These are phyloP conservation scores for Logfia minima DNA, from an alignment of 129 eudicot genomes.

Conservation along the genomic window DNA sequence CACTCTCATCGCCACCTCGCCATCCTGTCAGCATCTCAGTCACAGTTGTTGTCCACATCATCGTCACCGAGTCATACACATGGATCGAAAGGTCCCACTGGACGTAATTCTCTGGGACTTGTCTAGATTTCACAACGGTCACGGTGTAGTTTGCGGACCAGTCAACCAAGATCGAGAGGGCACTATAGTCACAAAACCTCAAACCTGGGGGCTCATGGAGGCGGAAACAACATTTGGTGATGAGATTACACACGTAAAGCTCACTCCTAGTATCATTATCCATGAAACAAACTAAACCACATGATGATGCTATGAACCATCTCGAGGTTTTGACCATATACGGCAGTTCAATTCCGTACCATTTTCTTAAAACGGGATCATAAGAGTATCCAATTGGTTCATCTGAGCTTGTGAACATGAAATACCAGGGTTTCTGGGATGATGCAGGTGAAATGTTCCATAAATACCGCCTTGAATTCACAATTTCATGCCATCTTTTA, in stretches of 20 bases:
- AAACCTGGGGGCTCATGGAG: conserved; percentile 66
- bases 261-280: conserved; percentile 68
- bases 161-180: conserved; percentile 69
- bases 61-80: conserved; percentile 58
- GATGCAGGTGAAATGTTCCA: conserved; percentile 52
- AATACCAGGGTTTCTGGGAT: conserved; percentile 88
- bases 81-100: conserved; percentile 93
- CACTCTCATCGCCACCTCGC: conserved; percentile 94
- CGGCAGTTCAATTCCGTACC: conserved; percentile 91
- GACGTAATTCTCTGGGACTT: conserved; percentile 71
- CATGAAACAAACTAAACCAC: conserved; percentile 91
- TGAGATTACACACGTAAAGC: conserved; percentile 80
- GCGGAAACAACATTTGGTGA: conserved; percentile 51
- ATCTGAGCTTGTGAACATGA: conserved; percentile 87
- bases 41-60: conserved; percentile 61
- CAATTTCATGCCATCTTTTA: conserved; percentile 84
- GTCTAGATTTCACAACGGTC: conserved; percentile 74
- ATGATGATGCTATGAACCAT: conserved; percentile 81
- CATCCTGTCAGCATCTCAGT: conserved; percentile 78
- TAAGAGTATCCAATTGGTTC: conserved; percentile 81
- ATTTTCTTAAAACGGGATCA: conserved; percentile 72
- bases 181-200: conserved; percentile 65
- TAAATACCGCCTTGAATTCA: conserved; percentile 69
- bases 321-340: conserved; percentile 66
- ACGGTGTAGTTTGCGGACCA: conserved; percentile 47